These are phyloP conservation scores for Stephania japonica DNA, from an alignment of 164 flowering plant species.

Conservation along the genomic window DNA sequence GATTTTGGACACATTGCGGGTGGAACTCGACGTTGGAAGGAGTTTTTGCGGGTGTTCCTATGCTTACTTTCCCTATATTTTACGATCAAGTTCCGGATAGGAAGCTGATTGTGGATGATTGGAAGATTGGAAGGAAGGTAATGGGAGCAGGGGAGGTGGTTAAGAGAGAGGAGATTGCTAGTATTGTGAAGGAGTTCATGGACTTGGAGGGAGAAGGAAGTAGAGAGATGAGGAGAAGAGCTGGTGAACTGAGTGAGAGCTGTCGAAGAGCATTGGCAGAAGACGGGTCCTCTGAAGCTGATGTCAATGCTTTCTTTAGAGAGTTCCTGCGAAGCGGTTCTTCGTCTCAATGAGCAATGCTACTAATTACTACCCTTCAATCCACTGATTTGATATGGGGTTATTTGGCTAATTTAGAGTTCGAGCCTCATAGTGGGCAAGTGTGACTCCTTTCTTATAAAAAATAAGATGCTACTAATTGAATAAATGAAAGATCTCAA, in stretches of 20 bases:
- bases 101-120: slow-evolving; percentile 48
- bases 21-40: slow-evolving; percentile 60
- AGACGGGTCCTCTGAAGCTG: slow-evolving; percentile 28
- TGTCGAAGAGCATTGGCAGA: slow-evolving; percentile 19
- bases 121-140: slow-evolving; percentile 48
- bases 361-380: too few relatives aligned
- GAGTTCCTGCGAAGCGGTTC: not conserved
- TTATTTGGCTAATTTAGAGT: too few relatives aligned
- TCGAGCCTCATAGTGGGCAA: too few relatives aligned
- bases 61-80: slow-evolving; percentile 48
- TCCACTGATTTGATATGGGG: too few relatives aligned
- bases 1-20: slow-evolving; percentile 69
- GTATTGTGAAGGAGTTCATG: slow-evolving; percentile 26
- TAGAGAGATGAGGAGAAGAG: slow-evolving; percentile 19
- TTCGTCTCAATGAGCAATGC: not conserved
- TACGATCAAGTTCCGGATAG: slow-evolving; percentile 43
- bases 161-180: slow-evolving; percentile 27
- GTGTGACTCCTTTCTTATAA: too few relatives aligned
- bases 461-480: too few relatives aligned
- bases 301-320: slow-evolving; percentile 10
- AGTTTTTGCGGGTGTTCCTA: slow-evolving; percentile 43
- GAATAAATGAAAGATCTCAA: too few relatives aligned
- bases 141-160: slow-evolving; percentile 17
- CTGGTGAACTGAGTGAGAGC: slow-evolving; percentile 6
- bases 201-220: slow-evolving; percentile 20